phyloP scores from a whole-genome alignment of 169 alveolate species.

The Eimeria brunetti region DNA sequence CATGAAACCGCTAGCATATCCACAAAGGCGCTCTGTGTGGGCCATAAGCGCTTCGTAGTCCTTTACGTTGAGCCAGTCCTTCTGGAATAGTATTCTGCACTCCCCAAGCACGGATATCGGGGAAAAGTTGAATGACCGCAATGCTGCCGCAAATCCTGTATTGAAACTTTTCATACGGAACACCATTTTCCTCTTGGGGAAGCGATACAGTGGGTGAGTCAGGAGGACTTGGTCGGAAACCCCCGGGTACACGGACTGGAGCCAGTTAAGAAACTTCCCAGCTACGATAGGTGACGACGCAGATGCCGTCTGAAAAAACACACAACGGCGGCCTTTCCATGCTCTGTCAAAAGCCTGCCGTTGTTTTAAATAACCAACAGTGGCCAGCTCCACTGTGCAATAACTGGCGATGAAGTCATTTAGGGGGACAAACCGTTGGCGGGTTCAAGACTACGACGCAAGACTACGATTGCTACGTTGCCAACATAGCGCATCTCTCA shows the following conservation, averaged over 20 bases:
- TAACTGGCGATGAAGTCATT: not conserved
- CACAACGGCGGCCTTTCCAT: not conserved
- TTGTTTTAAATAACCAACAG: not conserved
- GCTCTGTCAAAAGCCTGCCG: not conserved
- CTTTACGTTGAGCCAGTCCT: not conserved
- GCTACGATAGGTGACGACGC: not conserved
- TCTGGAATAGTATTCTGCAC: not conserved
- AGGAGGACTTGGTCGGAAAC: not conserved
- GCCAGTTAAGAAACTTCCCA: not conserved
- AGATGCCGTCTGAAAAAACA: not conserved
- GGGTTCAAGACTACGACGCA: not conserved
- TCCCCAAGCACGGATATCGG: not conserved
- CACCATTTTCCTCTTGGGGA: not conserved
- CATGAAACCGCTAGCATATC: constrained; percentile 9
- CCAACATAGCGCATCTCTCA: not conserved
- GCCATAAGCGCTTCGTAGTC: not conserved
- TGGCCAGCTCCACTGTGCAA: not conserved
- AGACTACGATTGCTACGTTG: not conserved
- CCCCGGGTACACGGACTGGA: not conserved
- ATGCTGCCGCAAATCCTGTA: not conserved
- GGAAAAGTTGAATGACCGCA: not conserved
- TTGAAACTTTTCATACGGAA: not conserved
- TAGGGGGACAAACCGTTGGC: not conserved
- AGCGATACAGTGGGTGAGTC: not conserved
- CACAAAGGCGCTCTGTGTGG: constrained; percentile 21